phyloP scores from a whole-genome alignment of 2,329 filamentous ascomycete genomes.

The Xylaria sp. region DNA sequence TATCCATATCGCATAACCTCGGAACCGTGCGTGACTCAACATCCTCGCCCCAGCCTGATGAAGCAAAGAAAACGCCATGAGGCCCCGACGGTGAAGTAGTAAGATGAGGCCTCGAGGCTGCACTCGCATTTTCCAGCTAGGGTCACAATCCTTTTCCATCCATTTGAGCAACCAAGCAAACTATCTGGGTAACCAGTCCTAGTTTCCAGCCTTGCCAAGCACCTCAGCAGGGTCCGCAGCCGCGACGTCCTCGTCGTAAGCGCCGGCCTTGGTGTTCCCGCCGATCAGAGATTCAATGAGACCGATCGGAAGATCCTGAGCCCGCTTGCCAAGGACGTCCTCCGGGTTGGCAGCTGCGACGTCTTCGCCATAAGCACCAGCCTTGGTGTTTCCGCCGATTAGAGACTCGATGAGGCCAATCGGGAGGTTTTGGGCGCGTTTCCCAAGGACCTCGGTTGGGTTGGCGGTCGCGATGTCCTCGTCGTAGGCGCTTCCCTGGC shows the following conservation, averaged over 20 bases:
- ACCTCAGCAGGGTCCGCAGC: conserved; percentile 6
- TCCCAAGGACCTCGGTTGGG: background rate
- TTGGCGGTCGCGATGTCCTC: background rate
- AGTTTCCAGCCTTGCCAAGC: conserved; percentile 1
- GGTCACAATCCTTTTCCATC: background rate
- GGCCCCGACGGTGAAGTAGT: too few relatives aligned
- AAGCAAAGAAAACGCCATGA: background rate
- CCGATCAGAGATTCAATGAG: conserved; percentile 3
- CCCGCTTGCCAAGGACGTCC: background rate
- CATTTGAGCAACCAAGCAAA: background rate
- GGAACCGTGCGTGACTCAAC: background rate
- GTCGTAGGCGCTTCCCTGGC: background rate
- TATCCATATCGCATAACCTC: background rate
- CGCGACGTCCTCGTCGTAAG: conserved; percentile 9
- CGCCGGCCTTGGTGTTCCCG: background rate
- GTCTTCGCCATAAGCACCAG: conserved; percentile 5
- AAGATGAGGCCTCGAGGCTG: background rate
- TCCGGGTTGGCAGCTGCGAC: background rate
- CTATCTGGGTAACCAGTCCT: background rate
- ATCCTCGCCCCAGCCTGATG: background rate
- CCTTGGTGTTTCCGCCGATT: background rate
- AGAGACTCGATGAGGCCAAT: conserved; percentile 2
- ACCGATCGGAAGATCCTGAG: background rate
- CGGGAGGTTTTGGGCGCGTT: background rate
- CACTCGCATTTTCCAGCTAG: background rate